Evolutionary conservation across 371 early-diverging fungal species (phyloP).

Genomic region (Rhizopus sp.): DNA sequence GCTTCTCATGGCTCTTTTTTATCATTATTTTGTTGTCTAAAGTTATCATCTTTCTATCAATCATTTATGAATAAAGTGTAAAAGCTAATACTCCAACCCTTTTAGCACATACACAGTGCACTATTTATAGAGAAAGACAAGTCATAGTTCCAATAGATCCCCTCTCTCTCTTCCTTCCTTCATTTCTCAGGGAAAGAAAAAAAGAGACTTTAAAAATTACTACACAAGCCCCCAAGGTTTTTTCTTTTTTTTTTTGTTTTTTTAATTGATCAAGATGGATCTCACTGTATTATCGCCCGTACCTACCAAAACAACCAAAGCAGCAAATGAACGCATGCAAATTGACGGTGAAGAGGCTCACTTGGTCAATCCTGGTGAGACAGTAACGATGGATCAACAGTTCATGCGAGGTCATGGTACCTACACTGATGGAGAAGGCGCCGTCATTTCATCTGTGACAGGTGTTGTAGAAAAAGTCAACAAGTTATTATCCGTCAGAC

Average conservation of each 20-base stretch:
- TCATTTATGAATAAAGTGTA: too few species aligned
- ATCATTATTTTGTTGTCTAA: too few species aligned
- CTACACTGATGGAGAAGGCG: constrained; percentile 65
- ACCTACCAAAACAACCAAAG: constrained; percentile 24
- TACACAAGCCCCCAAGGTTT: background rate
- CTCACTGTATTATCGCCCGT: constrained; percentile 41
- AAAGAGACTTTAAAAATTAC: too few species aligned
- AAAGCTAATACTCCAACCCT: too few species aligned
- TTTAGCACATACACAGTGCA: too few species aligned
- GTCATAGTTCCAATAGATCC: too few species aligned
- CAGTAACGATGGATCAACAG: constrained; percentile 79
- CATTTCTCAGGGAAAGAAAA: too few species aligned
- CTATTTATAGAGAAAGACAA: too few species aligned
- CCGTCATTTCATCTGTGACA: constrained; percentile 82
- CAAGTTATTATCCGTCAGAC: constrained; percentile 91
- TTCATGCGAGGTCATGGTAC: constrained; percentile 98
- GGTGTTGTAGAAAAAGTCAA: constrained; percentile 96
- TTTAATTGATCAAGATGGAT: constrained; percentile 24
- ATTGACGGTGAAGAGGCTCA: constrained; percentile 44
- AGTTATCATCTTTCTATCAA: too few species aligned
- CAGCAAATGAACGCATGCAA: constrained; percentile 42
- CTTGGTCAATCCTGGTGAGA: constrained; percentile 89
- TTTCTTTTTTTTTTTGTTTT: background rate
- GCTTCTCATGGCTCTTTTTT: too few species aligned
- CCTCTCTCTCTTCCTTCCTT: too few species aligned